Evolutionary conservation across 2,329 filamentous ascomycete genomes (phyloP), one percentile per base, ranked within the genome.

Genomic region (Lasiodiplodia sp.): DNA sequence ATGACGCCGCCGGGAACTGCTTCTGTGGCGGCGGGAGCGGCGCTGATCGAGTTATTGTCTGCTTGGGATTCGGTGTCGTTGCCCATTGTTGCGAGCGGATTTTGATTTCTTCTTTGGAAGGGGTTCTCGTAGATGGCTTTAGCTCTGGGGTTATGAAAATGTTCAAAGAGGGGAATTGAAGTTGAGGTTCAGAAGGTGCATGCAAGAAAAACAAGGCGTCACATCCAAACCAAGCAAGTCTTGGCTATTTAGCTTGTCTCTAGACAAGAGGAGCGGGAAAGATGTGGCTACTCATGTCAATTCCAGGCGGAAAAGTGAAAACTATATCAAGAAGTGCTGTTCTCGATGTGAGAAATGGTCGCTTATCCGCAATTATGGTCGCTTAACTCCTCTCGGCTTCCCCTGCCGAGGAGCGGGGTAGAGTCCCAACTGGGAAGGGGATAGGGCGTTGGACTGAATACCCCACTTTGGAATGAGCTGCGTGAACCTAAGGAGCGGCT

Each of bases 1-100:
- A 79, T 14, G 10, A 51, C 40, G 1, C 25, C 38, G 8, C 44
- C n/a, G 8, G 18, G n/a, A 4, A n/a, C 44, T 11, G 18, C 18
- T n/a, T 21, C 44, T 2, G 44, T 16, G n/a, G 44, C 8, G 18
- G 12, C 44, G 44, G 18, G 18, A 3, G 40, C 18, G 44, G n/a
- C n/a, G 31, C 8, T 34, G 31, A 34, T 10, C 8, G 31, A 34
- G 8, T 2, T 34, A 8, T 34, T 34, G 8, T 34, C 31, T 34
- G 31, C 8, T 47, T 18, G 14, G 5, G 40, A 44, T 16, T 47
- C 44, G 3, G n/a, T 21, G 44, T 47, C 44, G n/a, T 47, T 47
- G 8, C 44, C 44, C 44, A 47, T 47, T 21, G 2, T 47, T 18
- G 14, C 5, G 2, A 14, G 11, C 4, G 40, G 5, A 6, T 18